Conservation (phyloP, 1,284 basidiomycete genomes). For the Ganoderma meredithae region DNA sequence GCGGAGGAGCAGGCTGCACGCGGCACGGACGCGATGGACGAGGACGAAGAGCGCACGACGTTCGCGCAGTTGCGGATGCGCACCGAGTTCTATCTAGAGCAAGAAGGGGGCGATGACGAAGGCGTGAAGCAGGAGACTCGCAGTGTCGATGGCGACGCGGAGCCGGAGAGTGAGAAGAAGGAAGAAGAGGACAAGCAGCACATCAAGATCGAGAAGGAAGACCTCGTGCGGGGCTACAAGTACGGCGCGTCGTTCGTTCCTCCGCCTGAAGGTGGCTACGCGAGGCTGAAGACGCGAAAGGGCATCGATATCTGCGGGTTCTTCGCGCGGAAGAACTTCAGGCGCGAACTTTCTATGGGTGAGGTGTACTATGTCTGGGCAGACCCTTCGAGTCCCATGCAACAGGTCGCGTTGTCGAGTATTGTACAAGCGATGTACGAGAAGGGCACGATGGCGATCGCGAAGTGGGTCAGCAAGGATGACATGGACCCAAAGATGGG, state of each 20-base stretch:
- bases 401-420: slow-evolving; percentile 88
- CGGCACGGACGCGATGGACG: slow-evolving; percentile 41
- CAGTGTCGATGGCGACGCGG: slow-evolving; percentile 35
- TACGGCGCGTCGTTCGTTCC: slow-evolving; percentile 92
- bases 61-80: slow-evolving; percentile 65
- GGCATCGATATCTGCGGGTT: slow-evolving; percentile 92
- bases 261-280: slow-evolving; percentile 83
- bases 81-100: slow-evolving; percentile 65
- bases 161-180: slow-evolving; percentile 35
- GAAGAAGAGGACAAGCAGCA: slow-evolving; percentile 42
- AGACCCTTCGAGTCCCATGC: slow-evolving; percentile 68
- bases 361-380: slow-evolving; percentile 92
- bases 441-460: slow-evolving; percentile 66
- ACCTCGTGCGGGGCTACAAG: slow-evolving; percentile 86
- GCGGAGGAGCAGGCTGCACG: slow-evolving; percentile 42
- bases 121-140: slow-evolving; percentile 33
- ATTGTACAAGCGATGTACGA: slow-evolving; percentile 82
- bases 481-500: slow-evolving; percentile 88
- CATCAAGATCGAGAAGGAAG: slow-evolving; percentile 74
- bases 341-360: slow-evolving; percentile 82
- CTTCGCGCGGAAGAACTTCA: slow-evolving; percentile 73
- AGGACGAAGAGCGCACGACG: slow-evolving; percentile 45
- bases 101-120: slow-evolving; percentile 36
- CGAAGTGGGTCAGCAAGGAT: slow-evolving; percentile 80
- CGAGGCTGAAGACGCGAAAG: slow-evolving; percentile 72